Conservation (phyloP, 129 eudicot species). For the Ambrosia trifida region DNA sequence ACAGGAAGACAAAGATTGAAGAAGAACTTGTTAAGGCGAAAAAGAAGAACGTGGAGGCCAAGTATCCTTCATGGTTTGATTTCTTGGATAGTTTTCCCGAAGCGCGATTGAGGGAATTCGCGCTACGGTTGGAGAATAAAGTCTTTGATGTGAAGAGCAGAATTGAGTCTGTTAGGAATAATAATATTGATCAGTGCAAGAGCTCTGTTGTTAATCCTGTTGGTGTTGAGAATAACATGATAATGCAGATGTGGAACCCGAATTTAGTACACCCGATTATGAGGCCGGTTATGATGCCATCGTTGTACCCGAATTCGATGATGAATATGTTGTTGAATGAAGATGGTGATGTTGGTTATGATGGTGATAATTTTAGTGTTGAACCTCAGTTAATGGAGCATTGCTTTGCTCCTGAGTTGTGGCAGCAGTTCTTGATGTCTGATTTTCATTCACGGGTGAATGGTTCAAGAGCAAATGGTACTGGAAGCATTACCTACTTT, state of each 20-base stretch:
- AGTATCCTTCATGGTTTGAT: constrained; percentile 1
- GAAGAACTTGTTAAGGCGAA: neutral
- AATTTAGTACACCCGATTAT: neutral
- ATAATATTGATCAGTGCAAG: neutral
- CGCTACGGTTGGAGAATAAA: neutral
- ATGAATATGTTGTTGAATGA: neutral
- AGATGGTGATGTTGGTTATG: neutral
- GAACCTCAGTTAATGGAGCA: neutral
- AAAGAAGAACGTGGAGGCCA: neutral
- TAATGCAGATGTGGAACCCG: neutral
- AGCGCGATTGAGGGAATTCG: neutral
- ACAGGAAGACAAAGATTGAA: neutral
- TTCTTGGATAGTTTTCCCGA: neutral
- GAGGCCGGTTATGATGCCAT: neutral
- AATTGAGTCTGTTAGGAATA: neutral
- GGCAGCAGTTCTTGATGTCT: constrained; percentile 4
- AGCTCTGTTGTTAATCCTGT: neutral
- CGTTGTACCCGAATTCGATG: neutral
- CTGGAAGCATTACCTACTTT: neutral
- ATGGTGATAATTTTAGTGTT: neutral
- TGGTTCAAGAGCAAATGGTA: neutral
- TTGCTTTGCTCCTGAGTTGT: neutral
- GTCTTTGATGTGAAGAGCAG: neutral
- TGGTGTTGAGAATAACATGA: neutral
- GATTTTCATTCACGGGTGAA: neutral